Evolutionary conservation across 2,329 filamentous ascomycete species (phyloP), one percentile per base, ranked within the genome.

Genomic region (Microdochium bolleyi): DNA sequence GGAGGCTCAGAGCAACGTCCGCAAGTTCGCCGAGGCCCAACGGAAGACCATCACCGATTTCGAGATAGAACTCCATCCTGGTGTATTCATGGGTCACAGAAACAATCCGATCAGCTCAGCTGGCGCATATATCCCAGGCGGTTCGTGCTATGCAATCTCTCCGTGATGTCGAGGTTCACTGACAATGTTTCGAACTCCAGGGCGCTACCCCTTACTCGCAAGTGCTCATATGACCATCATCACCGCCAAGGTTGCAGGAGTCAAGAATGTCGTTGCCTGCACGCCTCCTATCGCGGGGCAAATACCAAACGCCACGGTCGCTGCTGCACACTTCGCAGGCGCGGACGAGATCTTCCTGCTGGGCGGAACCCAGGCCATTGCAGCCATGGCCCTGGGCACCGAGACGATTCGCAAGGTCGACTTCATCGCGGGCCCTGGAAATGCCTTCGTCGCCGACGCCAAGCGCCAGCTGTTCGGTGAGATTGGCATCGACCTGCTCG

Each of bases 151-250:
- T 19, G 7, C 4, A 8, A 4, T 38, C n/a, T 38, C 34, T 19
- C n/a, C 34, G n/a, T 14, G 34, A 8, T 38, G 7, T 38, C 16
- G 34, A 38, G 13, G 11, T 14, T 38, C 7, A 8, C 14, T 3
- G 34, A 3, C 4, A 19, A 5, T 19, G 7, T 77, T 76, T 55
- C 76, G 79, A 41, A 76, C 76, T 1, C 76, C 75, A 4, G 76
- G 77, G 3, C 69, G 76, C 7, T 80, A 80, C 54, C 74, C 77
- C 0, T 67, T 80, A 2, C 72, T 80, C 2, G 77, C 77, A 1
- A 76, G 72, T 8, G 74, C 75, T 2, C 77, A 80, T 59, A 80
- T 79, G 77, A 79, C 77, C 2, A 78, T 80, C 49, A 60, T 79
- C 3, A 80, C 77, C 0, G 77, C 77, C 22, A 80, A 80, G 57